phyloP scores from a whole-genome alignment of 2,329 filamentous ascomycete species.

The Sphaerulina vaccinii region DNA sequence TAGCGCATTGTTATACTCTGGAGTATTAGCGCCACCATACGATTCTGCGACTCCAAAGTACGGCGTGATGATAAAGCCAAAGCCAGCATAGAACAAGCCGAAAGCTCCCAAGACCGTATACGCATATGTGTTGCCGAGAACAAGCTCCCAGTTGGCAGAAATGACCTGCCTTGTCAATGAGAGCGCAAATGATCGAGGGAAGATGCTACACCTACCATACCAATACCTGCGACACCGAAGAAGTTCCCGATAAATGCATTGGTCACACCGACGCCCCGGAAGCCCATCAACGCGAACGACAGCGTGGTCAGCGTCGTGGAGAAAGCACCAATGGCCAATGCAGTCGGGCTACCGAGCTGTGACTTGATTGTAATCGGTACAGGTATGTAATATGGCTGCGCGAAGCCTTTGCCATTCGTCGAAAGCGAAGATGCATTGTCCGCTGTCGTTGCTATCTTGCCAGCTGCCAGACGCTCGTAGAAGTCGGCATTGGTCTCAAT shows the following conservation, averaged over 20 bases:
- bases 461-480: conserved; percentile 32
- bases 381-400: conserved; percentile 30
- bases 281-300: conserved; percentile 57
- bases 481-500: conserved; percentile 31
- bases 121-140: conserved; percentile 51
- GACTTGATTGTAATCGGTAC: conserved; percentile 36
- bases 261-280: conserved; percentile 50
- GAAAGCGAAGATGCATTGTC: conserved; percentile 19
- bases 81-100: conserved; percentile 54
- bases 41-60: conserved; percentile 47
- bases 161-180: conserved; percentile 32
- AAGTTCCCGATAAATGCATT: conserved; percentile 58
- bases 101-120: conserved; percentile 58
- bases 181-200: neutral
- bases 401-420: conserved; percentile 12
- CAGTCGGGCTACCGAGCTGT: conserved; percentile 40
- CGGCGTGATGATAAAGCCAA: conserved; percentile 50
- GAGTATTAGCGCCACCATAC: conserved; percentile 44
- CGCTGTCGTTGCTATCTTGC: conserved; percentile 25
- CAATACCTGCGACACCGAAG: conserved; percentile 54
- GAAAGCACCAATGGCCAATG: conserved; percentile 54
- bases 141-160: conserved; percentile 57
- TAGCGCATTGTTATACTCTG: conserved; percentile 50
- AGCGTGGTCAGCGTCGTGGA: conserved; percentile 56
- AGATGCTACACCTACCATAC: conserved; percentile 41